Conservation (phyloP, 108 stramenopile genomes). For the Pseudonitzschia pungens region DNA sequence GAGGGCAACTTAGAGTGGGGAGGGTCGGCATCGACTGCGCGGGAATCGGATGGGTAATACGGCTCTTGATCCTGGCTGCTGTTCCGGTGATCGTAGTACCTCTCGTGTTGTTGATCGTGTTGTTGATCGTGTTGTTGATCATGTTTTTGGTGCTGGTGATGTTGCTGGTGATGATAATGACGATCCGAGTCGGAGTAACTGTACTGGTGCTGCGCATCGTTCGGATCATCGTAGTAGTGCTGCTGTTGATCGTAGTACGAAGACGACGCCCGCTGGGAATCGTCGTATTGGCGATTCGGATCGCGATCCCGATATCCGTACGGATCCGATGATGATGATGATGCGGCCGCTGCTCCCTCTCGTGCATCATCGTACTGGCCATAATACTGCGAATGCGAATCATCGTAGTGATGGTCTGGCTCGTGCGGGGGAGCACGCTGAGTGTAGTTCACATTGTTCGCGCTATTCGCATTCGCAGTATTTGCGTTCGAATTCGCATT, state of each 20-base stretch:
- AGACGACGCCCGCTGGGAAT: background rate
- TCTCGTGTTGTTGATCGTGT: background rate
- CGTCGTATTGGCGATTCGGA: background rate
- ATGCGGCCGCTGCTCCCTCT: background rate
- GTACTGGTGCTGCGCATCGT: too few relatives aligned
- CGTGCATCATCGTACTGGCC: background rate
- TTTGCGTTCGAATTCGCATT: background rate
- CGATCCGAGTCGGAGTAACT: too few relatives aligned
- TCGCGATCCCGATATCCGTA: background rate
- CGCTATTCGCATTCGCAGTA: too few relatives aligned
- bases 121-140: background rate
- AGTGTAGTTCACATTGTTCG: too few relatives aligned
- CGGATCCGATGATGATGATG: background rate
- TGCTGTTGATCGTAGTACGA: background rate
- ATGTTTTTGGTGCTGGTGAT: background rate
- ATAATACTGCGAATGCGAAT: background rate
- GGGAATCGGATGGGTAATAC: background rate
- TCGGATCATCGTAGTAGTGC: too few relatives aligned
- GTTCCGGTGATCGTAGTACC: background rate
- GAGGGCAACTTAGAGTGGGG: background rate
- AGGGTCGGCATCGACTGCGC: background rate
- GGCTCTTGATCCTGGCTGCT: background rate
- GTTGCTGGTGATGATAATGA: background rate
- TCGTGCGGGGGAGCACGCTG: too few relatives aligned
- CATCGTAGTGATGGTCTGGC: background rate